Conservation (phyloP, 2,329 filamentous ascomycete species). For the Hypomyces perniciosus region DNA sequence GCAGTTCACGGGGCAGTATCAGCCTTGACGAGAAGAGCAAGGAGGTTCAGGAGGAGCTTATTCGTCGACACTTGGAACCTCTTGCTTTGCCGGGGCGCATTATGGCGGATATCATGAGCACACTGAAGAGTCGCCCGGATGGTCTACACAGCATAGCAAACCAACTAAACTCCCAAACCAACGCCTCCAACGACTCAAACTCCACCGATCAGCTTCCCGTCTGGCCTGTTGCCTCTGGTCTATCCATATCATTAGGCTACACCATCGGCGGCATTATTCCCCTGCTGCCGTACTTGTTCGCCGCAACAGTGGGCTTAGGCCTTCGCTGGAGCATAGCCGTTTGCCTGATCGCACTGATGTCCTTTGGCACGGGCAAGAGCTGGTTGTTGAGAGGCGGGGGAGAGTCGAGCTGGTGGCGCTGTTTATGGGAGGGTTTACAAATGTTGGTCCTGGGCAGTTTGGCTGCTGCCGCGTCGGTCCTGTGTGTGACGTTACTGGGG, state of each 20-base stretch:
- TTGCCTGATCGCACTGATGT: slow-evolving; percentile 49
- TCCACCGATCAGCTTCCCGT: slow-evolving; percentile 18
- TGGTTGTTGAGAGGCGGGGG: slow-evolving; percentile 26
- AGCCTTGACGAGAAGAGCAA: slow-evolving; percentile 15
- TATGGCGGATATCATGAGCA: slow-evolving; percentile 20
- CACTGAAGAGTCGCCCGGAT: slow-evolving; percentile 24
- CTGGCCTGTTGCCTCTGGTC: slow-evolving; percentile 42
- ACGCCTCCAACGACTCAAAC: background rate
- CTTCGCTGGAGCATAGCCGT: slow-evolving; percentile 49
- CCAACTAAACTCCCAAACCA: slow-evolving; percentile 15
- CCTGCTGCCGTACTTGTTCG: slow-evolving; percentile 56
- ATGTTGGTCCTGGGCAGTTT: slow-evolving; percentile 30
- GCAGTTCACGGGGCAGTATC: slow-evolving; percentile 1
- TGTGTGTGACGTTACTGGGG: slow-evolving; percentile 24
- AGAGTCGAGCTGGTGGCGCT: slow-evolving; percentile 13
- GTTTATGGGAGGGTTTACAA: slow-evolving; percentile 26
- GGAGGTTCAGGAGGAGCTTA: slow-evolving; percentile 15
- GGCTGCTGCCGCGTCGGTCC: slow-evolving; percentile 27
- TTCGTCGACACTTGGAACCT: slow-evolving; percentile 29
- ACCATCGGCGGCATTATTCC: slow-evolving; percentile 58
- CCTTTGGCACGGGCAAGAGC: slow-evolving; percentile 52
- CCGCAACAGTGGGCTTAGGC: slow-evolving; percentile 29
- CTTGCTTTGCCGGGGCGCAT: slow-evolving; percentile 22
- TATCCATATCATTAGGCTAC: slow-evolving; percentile 57
- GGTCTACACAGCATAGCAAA: slow-evolving; percentile 20